phyloP scores from a whole-genome alignment of 345 rosid genomes.

The Rhodomyrtus tomentosa region DNA sequence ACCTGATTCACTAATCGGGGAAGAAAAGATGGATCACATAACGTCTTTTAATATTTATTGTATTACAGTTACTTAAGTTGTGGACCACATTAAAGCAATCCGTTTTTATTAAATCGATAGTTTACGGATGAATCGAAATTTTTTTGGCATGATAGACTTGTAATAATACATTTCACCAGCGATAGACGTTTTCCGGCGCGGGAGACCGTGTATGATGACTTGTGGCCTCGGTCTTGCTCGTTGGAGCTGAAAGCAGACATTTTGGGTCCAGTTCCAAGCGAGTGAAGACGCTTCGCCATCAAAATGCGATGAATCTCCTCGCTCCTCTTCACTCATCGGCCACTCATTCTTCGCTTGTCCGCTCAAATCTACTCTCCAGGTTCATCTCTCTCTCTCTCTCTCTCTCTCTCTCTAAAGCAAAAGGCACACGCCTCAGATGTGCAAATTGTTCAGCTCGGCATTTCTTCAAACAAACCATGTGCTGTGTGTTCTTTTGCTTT shows the following conservation, averaged over 20 bases:
- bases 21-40: no score
- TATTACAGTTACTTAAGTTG: no score
- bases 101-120: no score
- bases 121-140: no score
- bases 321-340: conserved; percentile 1
- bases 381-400: background rate
- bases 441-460: conserved; percentile 7
- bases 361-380: conserved; percentile 34
- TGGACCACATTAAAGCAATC: no score
- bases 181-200: background rate
- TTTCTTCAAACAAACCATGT: conserved; percentile 7
- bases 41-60: no score
- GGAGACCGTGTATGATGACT: background rate
- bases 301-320: conserved; percentile 19
- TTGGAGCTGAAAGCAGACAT: background rate
- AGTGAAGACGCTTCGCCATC: background rate
- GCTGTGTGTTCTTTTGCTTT: background rate
- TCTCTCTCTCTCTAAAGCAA: background rate
- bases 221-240: background rate
- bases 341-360: conserved; percentile 10
- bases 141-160: no score
- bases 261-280: background rate
- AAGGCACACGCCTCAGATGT: accelerated
- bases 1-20: no score
- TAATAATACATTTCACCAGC: no score